Percentiles rank a stretch among this genome's conserved stretches.
Evolutionary conservation across 148 eudicot genomes (phyloP).

Genomic region (Suaeda aralocaspica): DNA sequence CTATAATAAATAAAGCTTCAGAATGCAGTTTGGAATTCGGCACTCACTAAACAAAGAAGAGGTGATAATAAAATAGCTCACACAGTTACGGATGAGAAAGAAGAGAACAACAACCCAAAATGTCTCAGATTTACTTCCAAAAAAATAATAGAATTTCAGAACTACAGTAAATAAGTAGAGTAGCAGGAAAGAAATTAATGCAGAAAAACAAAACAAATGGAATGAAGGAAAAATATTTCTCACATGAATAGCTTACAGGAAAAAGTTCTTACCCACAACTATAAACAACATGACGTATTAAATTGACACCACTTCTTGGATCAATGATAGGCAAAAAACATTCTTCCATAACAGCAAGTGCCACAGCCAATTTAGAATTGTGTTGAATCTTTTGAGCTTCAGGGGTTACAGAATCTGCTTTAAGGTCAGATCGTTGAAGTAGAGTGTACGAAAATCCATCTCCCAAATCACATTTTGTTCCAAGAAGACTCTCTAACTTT

Average conservation of each 20-base stretch:
- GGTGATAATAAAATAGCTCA: background rate
- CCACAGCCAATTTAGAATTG: slow-evolving; percentile 87
- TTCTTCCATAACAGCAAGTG: slow-evolving; percentile 75
- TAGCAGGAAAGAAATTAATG: too few relatives aligned
- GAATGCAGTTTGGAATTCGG: background rate
- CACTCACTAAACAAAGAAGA: background rate
- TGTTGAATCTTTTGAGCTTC: slow-evolving; percentile 46
- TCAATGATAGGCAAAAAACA: slow-evolving; percentile 92
- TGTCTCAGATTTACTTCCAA: background rate
- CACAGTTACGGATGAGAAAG: background rate
- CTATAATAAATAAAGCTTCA: background rate
- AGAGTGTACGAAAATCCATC: slow-evolving; percentile 79
- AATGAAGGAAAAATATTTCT: background rate
- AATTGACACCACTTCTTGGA: slow-evolving; percentile 65
- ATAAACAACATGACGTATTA: slow-evolving; percentile 70
- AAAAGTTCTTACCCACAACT: slow-evolving; percentile 73
- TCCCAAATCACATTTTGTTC: slow-evolving; percentile 57
- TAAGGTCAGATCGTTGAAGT: slow-evolving; percentile 54
- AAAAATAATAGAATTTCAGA: background rate
- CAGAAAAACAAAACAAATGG: background rate
- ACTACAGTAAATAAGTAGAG: background rate
- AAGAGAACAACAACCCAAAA: background rate
- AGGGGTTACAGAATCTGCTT: slow-evolving; percentile 25
- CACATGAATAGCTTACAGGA: background rate
- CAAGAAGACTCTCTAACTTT: slow-evolving; percentile 51